Base-by-base conservation (phyloP, 2,329 filamentous ascomycete genomes). In the Xylariaceae sp. region DNA sequence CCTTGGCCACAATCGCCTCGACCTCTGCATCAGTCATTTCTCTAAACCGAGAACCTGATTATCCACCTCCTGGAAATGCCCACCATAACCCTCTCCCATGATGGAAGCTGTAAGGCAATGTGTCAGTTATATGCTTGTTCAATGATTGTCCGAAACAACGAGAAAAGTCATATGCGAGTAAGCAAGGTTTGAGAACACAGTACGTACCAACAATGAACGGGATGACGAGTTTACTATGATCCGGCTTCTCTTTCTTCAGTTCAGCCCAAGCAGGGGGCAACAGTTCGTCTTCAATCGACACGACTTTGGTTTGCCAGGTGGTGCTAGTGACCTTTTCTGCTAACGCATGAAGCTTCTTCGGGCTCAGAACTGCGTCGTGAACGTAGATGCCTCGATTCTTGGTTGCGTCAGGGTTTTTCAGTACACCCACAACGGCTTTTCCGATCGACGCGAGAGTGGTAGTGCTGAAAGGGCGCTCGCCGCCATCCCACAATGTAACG, bases 301-400 rank as follows among this genome's bases (percentile, higher is more conserved):
- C 43, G 22, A 55, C 56, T 10, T 51, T 47, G 6, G 52, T 61
- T 51, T 65, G 59, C 22, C 54, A 57, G 3, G 55, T 46, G 12
- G 44, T 5, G 1, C 56, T 55, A n/a, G 49, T 47, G 17, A 42
- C 45, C 44, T 60, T 60, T 42, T 59, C 55, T 1, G 51, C 54
- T 3, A 53, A 39, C 22, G 48, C 62, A 2, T 81, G 55, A 2
- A 83, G 60, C 39, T 79, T 65, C 3, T 72, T 72, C 59, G 80
- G 75, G 0, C 70, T 73, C 0, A 71, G 68, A 12, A 43, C 45
- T n/a, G 45, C 34, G 12, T 47, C 36, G 10, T 45, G 43, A 16
- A 49, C 33, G 48, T 72, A 76, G 21, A 83, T 61, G 48, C 73
- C 71, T 38, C 73, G 66, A 55, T 83, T 82, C 48, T 65, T 71